Evolutionary conservation across 371 early-diverging fungal species (phyloP).

Genomic region (Zopfochytrium polystomum): DNA sequence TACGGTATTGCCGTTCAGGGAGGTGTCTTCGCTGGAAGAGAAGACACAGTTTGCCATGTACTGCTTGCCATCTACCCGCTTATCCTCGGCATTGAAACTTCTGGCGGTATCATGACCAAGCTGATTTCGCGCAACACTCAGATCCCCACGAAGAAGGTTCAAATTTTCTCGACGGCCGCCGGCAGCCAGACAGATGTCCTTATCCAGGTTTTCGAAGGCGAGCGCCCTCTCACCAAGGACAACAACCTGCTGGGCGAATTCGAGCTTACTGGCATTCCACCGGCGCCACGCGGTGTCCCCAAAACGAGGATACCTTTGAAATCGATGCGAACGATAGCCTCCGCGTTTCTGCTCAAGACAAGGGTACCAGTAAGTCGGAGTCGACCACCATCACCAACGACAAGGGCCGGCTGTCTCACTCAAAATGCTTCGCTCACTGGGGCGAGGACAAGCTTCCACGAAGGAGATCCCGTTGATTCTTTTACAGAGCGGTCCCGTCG

Average conservation of each 20-base stretch:
- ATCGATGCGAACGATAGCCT: constrained; percentile 93
- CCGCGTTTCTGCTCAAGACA: constrained; percentile 89
- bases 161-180: constrained; percentile 91
- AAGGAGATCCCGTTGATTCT: too few species aligned
- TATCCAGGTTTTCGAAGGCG: constrained; percentile 95
- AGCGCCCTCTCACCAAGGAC: constrained; percentile 87
- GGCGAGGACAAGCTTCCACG: too few species aligned
- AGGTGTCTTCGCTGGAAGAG: constrained; percentile 77
- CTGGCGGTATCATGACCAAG: constrained; percentile 91
- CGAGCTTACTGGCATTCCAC: constrained; percentile 87
- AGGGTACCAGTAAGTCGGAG: constrained; percentile 83
- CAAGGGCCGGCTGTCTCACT: too few species aligned
- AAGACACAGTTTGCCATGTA: constrained; percentile 58
- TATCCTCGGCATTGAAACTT: constrained; percentile 73
- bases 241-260: constrained; percentile 92
- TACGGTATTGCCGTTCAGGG: constrained; percentile 88
- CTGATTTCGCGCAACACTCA: constrained; percentile 92
- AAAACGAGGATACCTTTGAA: constrained; percentile 95
- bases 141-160: constrained; percentile 91
- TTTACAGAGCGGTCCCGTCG: too few species aligned
- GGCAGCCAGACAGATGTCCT: constrained; percentile 95
- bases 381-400: constrained; percentile 93
- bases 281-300: constrained; percentile 94
- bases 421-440: too few species aligned
- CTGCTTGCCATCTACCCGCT: constrained; percentile 60